phyloP scores from a whole-genome alignment of 192 early-diverging fungal genomes.

The Chytriomyces sp. region DNA sequence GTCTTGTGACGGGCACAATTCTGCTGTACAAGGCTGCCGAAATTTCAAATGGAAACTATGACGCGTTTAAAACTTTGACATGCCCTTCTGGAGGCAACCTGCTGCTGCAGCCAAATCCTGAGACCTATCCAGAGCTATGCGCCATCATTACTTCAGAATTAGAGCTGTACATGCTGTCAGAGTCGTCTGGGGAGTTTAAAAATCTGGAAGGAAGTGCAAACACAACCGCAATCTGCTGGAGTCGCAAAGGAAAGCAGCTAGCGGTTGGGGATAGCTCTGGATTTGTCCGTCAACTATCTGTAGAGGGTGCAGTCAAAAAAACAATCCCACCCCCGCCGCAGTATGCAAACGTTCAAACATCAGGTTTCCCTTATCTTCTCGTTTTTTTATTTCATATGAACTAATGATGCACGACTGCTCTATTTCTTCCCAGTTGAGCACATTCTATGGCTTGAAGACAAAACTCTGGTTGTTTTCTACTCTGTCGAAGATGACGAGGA shows the following conservation, averaged over 20 bases:
- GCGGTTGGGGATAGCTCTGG: constrained; percentile 72
- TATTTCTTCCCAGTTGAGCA: constrained; percentile 57
- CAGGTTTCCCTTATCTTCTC: constrained; percentile 3
- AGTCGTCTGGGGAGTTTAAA: constrained; percentile 21
- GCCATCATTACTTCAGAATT: not conserved
- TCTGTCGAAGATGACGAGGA: constrained; percentile 46
- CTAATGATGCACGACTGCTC: not conserved
- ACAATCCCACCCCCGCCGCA: constrained; percentile 51
- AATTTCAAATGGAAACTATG: not conserved
- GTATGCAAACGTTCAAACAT: not conserved
- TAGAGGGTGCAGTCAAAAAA: constrained; percentile 67
- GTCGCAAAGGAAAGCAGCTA: constrained; percentile 88
- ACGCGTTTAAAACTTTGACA: constrained; percentile 1
- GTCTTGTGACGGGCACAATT: constrained; percentile 1
- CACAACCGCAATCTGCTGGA: constrained; percentile 70
- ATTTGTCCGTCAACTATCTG: constrained; percentile 64
- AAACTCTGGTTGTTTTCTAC: constrained; percentile 73
- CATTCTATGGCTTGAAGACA: constrained; percentile 78
- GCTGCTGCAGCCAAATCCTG: constrained; percentile 32
- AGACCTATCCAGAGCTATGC: constrained; percentile 16
- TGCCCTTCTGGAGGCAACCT: constrained; percentile 13
- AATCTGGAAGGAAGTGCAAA: not conserved
- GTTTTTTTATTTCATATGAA: not conserved
- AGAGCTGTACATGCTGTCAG: constrained; percentile 4
- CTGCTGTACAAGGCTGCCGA: constrained; percentile 2